Evolutionary conservation across 2,329 filamentous ascomycete genomes (phyloP), one percentile per base, ranked within the genome.

Genomic region (Xylariomycetidae sp.): DNA sequence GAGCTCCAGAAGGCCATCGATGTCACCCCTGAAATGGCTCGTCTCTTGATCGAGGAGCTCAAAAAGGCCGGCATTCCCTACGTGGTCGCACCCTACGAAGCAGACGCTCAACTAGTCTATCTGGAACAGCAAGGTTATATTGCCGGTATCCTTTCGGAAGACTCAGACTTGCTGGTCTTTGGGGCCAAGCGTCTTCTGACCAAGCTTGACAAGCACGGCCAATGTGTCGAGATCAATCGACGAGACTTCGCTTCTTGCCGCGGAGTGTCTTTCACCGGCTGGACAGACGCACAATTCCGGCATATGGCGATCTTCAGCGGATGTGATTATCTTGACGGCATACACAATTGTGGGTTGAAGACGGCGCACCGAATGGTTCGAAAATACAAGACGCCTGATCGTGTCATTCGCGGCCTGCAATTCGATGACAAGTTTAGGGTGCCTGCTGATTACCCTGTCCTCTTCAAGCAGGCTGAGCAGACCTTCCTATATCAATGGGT

Each of bases 1-100:
- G 88, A 96, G 59, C 74, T 96, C 36, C 90, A 96, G 55, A 98
- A 96, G 58, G 85, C 89, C 28, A 83, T 96, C 39, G 92, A 98
- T 58, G 80, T 98, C 23, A 96, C 92, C 2, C 90, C 93, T 2
- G 81, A 92, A 50, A 98, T 98, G 93, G 92, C 92, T 6, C 78
- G 85, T 6, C 74, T 85, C 46, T 65, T 96, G 33, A 98, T 98
- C 38, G 88, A 95, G 47, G 86, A 94, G 57, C 70, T 96, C 50
- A 95, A 93, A 63, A 76, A 77, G 50, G 67, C 81, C 51, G 72
- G 78, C 24, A 73, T 98, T 12, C 75, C 86, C 37, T 96, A 95
- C 55, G 72, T 98, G 35, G 93, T 98, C 13, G 92, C 92, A 1
- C 92, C 92, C 0, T 98, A 95, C 61, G 92, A 98, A 67, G 92